Evolutionary conservation across 306 rosid species (phyloP), one percentile per base, ranked within the genome.

Genomic region (Echinosophora koreensis): DNA sequence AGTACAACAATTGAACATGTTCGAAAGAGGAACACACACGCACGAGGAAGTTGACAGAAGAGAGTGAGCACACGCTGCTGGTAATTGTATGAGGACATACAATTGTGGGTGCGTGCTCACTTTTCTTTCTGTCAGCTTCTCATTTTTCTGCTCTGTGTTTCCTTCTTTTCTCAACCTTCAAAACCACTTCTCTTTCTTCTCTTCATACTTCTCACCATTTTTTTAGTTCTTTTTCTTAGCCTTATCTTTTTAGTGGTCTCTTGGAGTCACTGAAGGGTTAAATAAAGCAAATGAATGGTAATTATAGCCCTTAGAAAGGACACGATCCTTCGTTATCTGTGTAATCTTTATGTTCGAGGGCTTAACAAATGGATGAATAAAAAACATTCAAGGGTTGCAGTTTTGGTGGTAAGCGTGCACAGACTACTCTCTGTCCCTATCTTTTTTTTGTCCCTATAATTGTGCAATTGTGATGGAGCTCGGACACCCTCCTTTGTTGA

Each of bases 21-120:
- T 5, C 27, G 27, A 17, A 50, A 37, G 71, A 59, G 62, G 69
- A 30, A 67, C 64, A 67, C 57, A 74, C 37, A 67, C 64, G 60
- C 57, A 74, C 37, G 30, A 34, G 73, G 27, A 58, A 73, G 58
- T 77, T 89, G 94, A 89, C 91, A 87, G 94, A 86, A 87, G 94
- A 89, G 91, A 87, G 91, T 82, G 88, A 87, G 91, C 90, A 87
- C 90, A 85, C 71, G 77, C 88, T 71, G 80, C 74, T 57, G 72
- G 16, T 82, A 84, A 71, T 79, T 68, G 88, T 87, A 86, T 80
- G 81, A 83, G n/a, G 44, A 28, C 77, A 80, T 83, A 83, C 80
- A 37, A 51, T 73, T 52, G 73, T 47, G 69, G 76, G 80, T 87
- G 88, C 47, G 91, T 82, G 91, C 88, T 87, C 85, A 73, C 84